Evolutionary conservation across 257 asterid species (phyloP), one percentile per base, ranked within the genome.

Genomic region (Nicotiana attenuata): DNA sequence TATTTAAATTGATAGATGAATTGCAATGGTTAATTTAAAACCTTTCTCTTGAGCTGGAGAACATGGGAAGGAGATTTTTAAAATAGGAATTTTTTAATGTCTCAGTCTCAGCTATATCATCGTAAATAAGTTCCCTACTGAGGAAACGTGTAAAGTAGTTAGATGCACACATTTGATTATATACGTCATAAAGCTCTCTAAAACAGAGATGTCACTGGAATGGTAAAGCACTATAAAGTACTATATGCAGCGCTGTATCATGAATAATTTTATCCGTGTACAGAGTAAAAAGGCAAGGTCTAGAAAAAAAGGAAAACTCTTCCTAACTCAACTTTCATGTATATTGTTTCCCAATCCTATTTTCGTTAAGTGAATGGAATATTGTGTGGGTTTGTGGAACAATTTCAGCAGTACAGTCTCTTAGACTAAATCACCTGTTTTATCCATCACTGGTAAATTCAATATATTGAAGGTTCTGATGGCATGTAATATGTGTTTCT

Each of bases 61-160:
- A 22, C 60, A 26, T 11, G 11, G 20, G 56, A 71, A 50, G 11
- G 7, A 71, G 47, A 41, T 71, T 5, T 3, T 71, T 71, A 45
- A 29, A 71, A 20, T 45, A 71, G 31, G 60, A 45, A 45, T 71
- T 71, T 22, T 45, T 68, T 71, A 5, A 3, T 71, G 59, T 71
- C 77, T 69, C 60, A 26, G 60, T 71, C 78, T 69, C 24, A 71
- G 31, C 17, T 41, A 20, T 71, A 55, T 2, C 33, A 71, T 71
- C 14, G 20, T 71, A 71, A 71, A 41, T 71, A 45, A 71, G 60
- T 71, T 71, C 60, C 14, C 60, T 71, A 31, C 60, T 71, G 59
- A 71, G 78, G 59, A 45, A 71, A 71, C 59, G 4, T 71, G 60
- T 22, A 28, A 69, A 45, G 60, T 71, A 45, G 78, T 71, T 68